Evolutionary conservation across 1,284 basidiomycete species (phyloP), one percentile per base, ranked within the genome.

Genomic region (Anthracocystis walkeri): DNA sequence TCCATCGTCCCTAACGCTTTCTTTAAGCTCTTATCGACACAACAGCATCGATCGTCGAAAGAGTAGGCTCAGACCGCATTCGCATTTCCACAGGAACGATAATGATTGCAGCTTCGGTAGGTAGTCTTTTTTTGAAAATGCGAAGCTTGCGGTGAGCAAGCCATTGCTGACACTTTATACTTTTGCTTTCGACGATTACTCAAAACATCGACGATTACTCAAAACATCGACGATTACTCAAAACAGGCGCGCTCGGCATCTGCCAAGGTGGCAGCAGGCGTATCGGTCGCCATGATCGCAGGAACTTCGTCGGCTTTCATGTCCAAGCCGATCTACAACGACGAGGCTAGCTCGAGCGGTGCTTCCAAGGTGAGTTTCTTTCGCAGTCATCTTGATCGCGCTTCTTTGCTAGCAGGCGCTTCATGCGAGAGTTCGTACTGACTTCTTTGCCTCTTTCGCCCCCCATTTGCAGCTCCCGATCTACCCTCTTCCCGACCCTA

Each of bases 401-500:
- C 29, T 29, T 29, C 29, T 29, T 8, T 29, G 29, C 8, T 29
- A 29, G 29, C 29, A 29, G 29, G 44, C 23, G 12, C 44, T 46
- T 46, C 21, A 21, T 3, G n/a, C 46, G 16, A 12, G 29, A 29
- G 29, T 8, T 16, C 16, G 20, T 46, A 16, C 49, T 42, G 23
- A 35, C 21, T 29, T 11, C 20, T 6, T 18, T 42, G 25, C 20
- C 33, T 21, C 23, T 18, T 46, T 49, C 18, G 10, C 21, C 10
- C 5, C 6, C 3, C 21, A 14, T 23, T 18, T 16, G 7, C 50
- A 81, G 72, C 74, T 79, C 7, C 62, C 81, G 23, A 77, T 82
- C 72, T 82, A 82, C 49, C 76, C 78, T 11, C 42, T 58, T 12
- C 54, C 72, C 5, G 78, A 80, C 35, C 57, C 65, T 11, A 68